phyloP scores from a whole-genome alignment of 2,329 filamentous ascomycete species.

The Thielaviopsis populi region DNA sequence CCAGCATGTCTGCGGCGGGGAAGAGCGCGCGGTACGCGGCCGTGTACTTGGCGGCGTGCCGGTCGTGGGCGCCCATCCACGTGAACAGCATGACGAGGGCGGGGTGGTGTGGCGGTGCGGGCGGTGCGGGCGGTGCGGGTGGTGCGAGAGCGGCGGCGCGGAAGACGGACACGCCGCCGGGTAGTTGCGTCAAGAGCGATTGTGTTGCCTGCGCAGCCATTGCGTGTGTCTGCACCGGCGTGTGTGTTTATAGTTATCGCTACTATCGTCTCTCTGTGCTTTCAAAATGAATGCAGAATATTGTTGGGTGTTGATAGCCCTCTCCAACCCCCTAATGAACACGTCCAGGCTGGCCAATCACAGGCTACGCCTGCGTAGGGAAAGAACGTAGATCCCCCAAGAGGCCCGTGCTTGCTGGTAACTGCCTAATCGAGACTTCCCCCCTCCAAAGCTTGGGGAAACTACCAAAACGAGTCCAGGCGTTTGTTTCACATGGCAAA shows the following conservation, averaged over 20 bases:
- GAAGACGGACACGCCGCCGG: neutral
- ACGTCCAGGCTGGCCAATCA: neutral
- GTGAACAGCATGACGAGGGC: conserved; percentile 33
- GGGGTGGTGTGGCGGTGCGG: conserved; percentile 24
- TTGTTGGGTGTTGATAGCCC: neutral
- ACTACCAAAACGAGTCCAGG: too few species aligned
- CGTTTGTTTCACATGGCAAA: too few species aligned
- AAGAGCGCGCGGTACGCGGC: conserved; percentile 31
- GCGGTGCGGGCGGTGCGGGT: too few species aligned
- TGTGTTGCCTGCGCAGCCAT: neutral
- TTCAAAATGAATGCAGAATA: too few species aligned
- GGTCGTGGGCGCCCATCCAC: conserved; percentile 36
- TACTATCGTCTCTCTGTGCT: neutral
- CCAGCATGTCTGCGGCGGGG: conserved; percentile 31
- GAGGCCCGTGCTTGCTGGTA: neutral
- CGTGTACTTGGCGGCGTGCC: conserved; percentile 38
- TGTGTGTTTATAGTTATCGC: neutral
- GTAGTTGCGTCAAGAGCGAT: neutral
- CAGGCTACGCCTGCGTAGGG: neutral
- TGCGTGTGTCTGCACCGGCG: neutral
- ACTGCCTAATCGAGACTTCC: neutral
- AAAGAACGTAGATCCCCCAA: neutral
- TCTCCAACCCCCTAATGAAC: neutral
- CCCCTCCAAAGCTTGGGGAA: too few species aligned
- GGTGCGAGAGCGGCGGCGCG: neutral